Conservation (phyloP, 306 rosid genomes). For the Quercus engelmannii region DNA sequence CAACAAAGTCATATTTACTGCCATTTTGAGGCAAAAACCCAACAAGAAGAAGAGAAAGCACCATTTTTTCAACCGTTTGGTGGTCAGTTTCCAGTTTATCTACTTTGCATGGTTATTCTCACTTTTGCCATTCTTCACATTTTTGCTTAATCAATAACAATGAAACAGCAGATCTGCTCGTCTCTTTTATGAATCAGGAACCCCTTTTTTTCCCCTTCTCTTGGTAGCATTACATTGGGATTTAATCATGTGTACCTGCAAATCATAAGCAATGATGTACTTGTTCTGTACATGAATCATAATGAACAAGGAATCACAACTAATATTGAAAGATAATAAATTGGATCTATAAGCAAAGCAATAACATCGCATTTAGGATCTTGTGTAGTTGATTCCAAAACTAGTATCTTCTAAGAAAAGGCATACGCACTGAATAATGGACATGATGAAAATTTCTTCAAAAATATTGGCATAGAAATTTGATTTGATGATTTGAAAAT, state of each 20-base stretch:
- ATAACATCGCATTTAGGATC: background rate
- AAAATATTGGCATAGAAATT: background rate
- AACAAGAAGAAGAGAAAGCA: too few species aligned
- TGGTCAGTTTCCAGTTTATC: too few species aligned
- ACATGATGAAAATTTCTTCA: background rate
- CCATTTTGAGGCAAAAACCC: too few species aligned
- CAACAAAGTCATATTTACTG: too few species aligned
- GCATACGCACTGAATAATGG: background rate
- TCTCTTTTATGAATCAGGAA: too few species aligned
- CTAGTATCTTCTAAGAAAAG: slow-evolving; percentile 10
- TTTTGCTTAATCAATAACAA: too few species aligned
- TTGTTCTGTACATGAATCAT: background rate
- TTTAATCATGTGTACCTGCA: background rate
- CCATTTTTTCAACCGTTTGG: too few species aligned
- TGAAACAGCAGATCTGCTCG: too few species aligned
- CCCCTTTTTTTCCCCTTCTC: background rate
- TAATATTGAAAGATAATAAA: background rate
- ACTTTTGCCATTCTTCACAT: too few species aligned
- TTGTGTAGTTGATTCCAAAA: too few species aligned
- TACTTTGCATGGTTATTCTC: too few species aligned
- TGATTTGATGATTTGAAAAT: background rate
- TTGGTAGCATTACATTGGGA: background rate
- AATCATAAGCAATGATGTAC: too few species aligned
- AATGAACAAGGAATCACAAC: background rate
- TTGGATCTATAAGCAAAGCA: background rate